These are phyloP conservation scores for Brettanomyces nanus DNA, from an alignment of 805 yeast genomes.

Conservation along the genomic window DNA sequence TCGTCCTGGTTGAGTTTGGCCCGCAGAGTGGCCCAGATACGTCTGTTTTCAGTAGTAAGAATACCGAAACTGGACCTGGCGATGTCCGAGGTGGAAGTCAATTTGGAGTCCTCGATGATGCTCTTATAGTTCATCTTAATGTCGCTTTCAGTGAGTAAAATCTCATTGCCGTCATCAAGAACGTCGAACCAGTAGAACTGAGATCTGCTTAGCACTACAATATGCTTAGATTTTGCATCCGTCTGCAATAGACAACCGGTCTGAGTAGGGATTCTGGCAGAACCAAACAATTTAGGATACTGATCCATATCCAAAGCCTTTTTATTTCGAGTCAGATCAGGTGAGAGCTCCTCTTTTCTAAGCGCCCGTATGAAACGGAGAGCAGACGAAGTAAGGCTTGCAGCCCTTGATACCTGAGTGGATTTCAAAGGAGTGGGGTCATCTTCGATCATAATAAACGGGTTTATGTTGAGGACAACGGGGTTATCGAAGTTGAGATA, in stretches of 20 bases:
- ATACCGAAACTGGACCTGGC: conserved; percentile 82
- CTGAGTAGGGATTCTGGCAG: conserved; percentile 76
- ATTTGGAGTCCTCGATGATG: conserved; percentile 64
- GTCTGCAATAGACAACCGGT: conserved; percentile 82
- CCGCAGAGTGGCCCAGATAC: conserved; percentile 78
- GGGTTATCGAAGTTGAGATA: conserved; percentile 82
- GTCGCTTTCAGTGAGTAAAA: conserved; percentile 68
- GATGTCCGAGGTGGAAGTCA: conserved; percentile 44
- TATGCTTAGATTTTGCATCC: conserved; percentile 67
- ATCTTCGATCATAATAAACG: conserved; percentile 83
- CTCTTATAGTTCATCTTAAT: conserved; percentile 66
- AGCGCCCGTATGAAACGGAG: conserved; percentile 74
- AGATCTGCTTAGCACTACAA: conserved; percentile 73
- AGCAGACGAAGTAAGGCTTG: conserved; percentile 67
- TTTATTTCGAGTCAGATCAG: conserved; percentile 57
- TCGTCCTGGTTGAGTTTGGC: conserved; percentile 35
- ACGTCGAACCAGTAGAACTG: conserved; percentile 96
- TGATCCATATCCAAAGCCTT: conserved; percentile 83
- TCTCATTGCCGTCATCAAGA: conserved; percentile 60
- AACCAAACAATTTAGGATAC: conserved; percentile 78
- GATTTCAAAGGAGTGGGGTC: conserved; percentile 70
- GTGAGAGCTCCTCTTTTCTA: conserved; percentile 63
- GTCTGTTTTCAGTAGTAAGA: conserved; percentile 81
- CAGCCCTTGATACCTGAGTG: conserved; percentile 72
- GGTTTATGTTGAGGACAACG: conserved; percentile 86